phyloP scores from a whole-genome alignment of 1,139 yeast genomes.

The Yamadazyma membranifaciens region DNA sequence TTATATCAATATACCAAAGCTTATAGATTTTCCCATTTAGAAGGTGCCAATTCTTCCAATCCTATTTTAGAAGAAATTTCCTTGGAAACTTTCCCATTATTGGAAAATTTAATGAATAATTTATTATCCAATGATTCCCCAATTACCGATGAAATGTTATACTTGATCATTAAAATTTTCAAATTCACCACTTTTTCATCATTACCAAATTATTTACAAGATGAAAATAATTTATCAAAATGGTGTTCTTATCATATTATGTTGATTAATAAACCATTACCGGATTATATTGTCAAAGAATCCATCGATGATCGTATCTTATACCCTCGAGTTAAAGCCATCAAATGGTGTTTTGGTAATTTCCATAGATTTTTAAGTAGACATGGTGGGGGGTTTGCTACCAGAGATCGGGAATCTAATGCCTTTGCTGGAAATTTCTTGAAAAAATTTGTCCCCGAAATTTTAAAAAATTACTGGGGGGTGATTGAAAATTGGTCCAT shows the following conservation, averaged over 20 bases:
- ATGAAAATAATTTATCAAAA: constrained; percentile 49
- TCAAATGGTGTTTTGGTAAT: constrained; percentile 75
- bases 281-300: constrained; percentile 34
- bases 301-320: constrained; percentile 33
- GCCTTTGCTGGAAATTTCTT: constrained; percentile 49
- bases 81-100: constrained; percentile 50
- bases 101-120: constrained; percentile 49
- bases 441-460: constrained; percentile 57
- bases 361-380: constrained; percentile 56
- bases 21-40: constrained; percentile 55
- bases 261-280: constrained; percentile 46
- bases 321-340: constrained; percentile 56
- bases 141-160: constrained; percentile 55
- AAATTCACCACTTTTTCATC: constrained; percentile 58
- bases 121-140: constrained; percentile 29
- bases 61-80: constrained; percentile 50
- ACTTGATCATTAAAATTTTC: constrained; percentile 62
- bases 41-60: constrained; percentile 38
- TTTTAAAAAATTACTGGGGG: constrained; percentile 56
- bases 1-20: constrained; percentile 55
- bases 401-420: constrained; percentile 32
- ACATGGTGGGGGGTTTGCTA: constrained; percentile 50
- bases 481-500: constrained; percentile 60
- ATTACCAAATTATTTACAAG: constrained; percentile 57
- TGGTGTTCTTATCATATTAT: constrained; percentile 66